Evolutionary conservation across 352 stramenopile species (phyloP).

Genomic region (Phytophthora sp.): DNA sequence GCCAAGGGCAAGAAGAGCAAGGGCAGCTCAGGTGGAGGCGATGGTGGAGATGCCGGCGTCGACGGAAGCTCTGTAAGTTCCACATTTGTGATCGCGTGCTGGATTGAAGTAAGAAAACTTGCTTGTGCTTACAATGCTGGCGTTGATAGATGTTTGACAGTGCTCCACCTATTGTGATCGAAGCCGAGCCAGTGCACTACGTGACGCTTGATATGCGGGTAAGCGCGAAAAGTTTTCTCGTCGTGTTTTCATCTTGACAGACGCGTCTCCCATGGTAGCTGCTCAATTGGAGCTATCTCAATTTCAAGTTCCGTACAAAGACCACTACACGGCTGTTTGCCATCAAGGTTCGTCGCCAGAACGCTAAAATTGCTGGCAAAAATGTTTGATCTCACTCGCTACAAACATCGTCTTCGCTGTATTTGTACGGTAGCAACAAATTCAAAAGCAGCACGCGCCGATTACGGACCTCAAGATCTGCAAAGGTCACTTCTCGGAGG

Average conservation of each 20-base stretch:
- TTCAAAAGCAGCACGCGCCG: constrained; percentile 55
- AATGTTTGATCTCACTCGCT: no score
- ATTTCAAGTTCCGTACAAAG: constrained; percentile 59
- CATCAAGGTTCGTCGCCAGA: no score
- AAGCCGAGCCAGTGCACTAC: constrained; percentile 46
- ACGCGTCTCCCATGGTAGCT: no score
- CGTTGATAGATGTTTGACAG: constrained; percentile 47
- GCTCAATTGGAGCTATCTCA: constrained; percentile 72
- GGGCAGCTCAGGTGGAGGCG: constrained; percentile 12
- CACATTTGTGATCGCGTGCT: neutral
- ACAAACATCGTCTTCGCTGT: no score
- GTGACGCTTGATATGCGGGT: constrained; percentile 68
- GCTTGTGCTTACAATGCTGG: no score
- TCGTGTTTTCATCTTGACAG: no score
- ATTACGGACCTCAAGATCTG: constrained; percentile 66
- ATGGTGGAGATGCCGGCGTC: constrained; percentile 7
- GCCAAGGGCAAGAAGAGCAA: constrained; percentile 39
- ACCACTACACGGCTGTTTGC: constrained; percentile 58
- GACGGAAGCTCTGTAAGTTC: constrained; percentile 24
- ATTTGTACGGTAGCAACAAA: no score
- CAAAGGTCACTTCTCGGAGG: constrained; percentile 60
- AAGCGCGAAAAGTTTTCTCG: no score
- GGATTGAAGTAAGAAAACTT: no score
- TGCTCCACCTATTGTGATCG: constrained; percentile 41
- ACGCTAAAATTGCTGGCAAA: neutral